These are phyloP conservation scores for Gnetum montanum DNA, from an alignment of 75 land plant genomes.

Conservation along the genomic window DNA sequence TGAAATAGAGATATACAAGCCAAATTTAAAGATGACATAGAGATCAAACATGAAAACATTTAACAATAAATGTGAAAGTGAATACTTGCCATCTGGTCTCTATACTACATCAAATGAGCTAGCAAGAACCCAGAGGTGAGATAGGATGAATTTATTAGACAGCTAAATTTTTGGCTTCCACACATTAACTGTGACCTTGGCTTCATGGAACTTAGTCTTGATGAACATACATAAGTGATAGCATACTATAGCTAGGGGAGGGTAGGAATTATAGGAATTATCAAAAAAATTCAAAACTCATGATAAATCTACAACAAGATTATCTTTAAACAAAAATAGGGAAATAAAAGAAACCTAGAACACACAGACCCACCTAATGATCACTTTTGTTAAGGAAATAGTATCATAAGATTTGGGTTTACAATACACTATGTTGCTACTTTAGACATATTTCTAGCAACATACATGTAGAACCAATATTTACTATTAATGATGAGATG, in stretches of 20 bases:
- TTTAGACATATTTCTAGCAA: too few species aligned
- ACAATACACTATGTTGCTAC: conserved; percentile 19
- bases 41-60: too few species aligned
- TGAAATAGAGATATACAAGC: too few species aligned
- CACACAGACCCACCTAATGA: conserved; percentile 40
- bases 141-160: conserved; percentile 43
- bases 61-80: not conserved
- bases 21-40: too few species aligned
- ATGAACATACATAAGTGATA: conserved; percentile 59
- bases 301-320: not conserved
- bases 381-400: conserved; percentile 46
- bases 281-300: not conserved
- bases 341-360: not conserved
- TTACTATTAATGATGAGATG: too few species aligned
- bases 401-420: conserved; percentile 45
- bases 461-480: too few species aligned
- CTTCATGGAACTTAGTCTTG: conserved; percentile 58
- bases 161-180: conserved; percentile 53
- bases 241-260: conserved; percentile 53
- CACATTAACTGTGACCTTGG: conserved; percentile 45
- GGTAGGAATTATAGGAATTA: not conserved
- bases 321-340: not conserved
- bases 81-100: conserved; percentile 76
- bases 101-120: conserved; percentile 32
- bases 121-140: conserved; percentile 49